A percentile compares a stretch with the other conserved stretches of the same genome.
phyloP scores from a whole-genome alignment of 768 basidiomycete species.

The Tylopilus sp. region DNA sequence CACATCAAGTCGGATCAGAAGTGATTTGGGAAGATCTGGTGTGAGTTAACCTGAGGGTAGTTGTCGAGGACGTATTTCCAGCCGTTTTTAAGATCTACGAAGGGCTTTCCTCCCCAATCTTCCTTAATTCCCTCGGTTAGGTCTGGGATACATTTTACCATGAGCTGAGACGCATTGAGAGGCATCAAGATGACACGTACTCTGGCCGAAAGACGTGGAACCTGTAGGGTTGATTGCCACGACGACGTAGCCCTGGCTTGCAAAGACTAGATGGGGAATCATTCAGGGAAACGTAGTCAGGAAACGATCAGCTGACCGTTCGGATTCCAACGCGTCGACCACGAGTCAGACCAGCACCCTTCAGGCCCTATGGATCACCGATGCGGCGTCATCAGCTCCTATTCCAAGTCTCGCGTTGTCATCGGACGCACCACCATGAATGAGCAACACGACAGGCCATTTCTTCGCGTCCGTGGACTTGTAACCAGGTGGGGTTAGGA shows the following conservation, averaged over 20 bases:
- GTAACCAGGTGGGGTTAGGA: conserved; percentile 78
- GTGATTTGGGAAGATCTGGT: background rate
- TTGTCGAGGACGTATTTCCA: conserved; percentile 66
- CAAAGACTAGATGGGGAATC: conserved; percentile 52
- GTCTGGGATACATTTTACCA: conserved; percentile 38
- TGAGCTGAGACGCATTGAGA: background rate
- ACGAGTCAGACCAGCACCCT: conserved; percentile 85
- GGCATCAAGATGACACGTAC: conserved; percentile 31
- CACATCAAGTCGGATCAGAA: background rate
- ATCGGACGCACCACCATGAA: conserved; percentile 61
- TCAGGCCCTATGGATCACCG: conserved; percentile 56
- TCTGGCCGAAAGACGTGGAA: conserved; percentile 89
- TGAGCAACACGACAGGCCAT: conserved; percentile 77
- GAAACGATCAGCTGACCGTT: conserved; percentile 46
- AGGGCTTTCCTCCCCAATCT: conserved; percentile 87
- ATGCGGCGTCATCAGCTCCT: background rate
- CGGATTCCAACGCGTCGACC: conserved; percentile 93
- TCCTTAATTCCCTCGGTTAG: conserved; percentile 77
- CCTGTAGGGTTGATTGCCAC: conserved; percentile 93
- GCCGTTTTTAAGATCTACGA: conserved; percentile 70
- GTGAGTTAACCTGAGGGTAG: conserved; percentile 61
- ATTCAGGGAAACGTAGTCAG: background rate
- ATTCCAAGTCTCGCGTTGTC: background rate
- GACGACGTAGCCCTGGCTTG: conserved; percentile 85
- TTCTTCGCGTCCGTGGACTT: conserved; percentile 60